These are phyloP conservation scores for Solanum hybrid DNA, from an alignment of 305 asterid species.

Conservation along the genomic window DNA sequence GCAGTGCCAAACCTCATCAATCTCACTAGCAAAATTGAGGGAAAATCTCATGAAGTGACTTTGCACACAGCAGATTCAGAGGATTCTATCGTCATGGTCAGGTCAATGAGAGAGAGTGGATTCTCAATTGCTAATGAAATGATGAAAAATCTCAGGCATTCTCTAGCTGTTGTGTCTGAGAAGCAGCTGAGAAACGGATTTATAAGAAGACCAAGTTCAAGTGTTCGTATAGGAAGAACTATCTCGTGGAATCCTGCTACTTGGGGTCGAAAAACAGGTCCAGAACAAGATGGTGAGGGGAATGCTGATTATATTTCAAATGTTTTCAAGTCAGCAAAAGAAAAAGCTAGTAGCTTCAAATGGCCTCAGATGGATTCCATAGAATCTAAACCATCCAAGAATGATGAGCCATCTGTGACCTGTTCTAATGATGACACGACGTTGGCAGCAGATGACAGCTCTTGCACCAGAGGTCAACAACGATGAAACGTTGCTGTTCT, in stretches of 20 bases:
- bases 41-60: constrained; percentile 53
- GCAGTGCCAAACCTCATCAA: constrained; percentile 63
- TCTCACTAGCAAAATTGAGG: constrained; percentile 48
- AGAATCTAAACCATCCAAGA: constrained; percentile 20
- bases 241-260: constrained; percentile 68
- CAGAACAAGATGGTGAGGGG: constrained; percentile 20
- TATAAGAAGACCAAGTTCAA: constrained; percentile 24
- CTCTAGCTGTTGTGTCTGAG: constrained; percentile 39
- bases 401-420: background rate
- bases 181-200: constrained; percentile 58
- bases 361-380: constrained; percentile 35
- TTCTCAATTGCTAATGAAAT: constrained; percentile 65
- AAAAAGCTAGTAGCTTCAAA: constrained; percentile 44
- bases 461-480: background rate
- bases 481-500: background rate
- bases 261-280: constrained; percentile 38
- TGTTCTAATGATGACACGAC: background rate
- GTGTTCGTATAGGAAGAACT: constrained; percentile 46
- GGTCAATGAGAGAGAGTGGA: constrained; percentile 82
- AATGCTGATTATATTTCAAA: constrained; percentile 45
- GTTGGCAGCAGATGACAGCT: background rate
- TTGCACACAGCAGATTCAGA: constrained; percentile 77
- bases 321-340: constrained; percentile 57
- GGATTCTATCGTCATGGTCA: constrained; percentile 60
- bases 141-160: constrained; percentile 57